Evolutionary conservation across 768 basidiomycete genomes (phyloP).

Genomic region (Chiua virens): DNA sequence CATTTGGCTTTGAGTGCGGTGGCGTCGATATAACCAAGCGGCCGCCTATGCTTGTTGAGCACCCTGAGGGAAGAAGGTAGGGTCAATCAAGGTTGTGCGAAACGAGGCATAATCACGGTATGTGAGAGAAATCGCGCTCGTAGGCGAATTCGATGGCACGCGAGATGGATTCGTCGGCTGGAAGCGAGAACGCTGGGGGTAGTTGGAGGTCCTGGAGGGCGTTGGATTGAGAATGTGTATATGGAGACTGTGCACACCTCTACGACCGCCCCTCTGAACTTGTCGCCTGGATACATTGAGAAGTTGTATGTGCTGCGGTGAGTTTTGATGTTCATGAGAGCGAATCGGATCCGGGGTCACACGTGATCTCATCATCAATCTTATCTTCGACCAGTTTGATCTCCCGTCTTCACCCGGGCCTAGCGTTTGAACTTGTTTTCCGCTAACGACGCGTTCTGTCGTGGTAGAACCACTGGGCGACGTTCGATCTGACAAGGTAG

Average conservation of each 20-base stretch:
- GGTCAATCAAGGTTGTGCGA: background rate
- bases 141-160: slow-evolving; percentile 85
- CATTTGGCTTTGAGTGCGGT: slow-evolving; percentile 72
- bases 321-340: background rate
- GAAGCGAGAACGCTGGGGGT: slow-evolving; percentile 85
- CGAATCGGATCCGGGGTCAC: background rate
- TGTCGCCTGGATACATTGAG: slow-evolving; percentile 36
- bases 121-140: slow-evolving; percentile 91
- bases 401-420: too few species aligned
- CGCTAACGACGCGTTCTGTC: too few species aligned
- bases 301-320: background rate
- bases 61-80: slow-evolving; percentile 50
- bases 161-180: slow-evolving; percentile 65
- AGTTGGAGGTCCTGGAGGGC: slow-evolving; percentile 59
- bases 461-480: too few species aligned
- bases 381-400: too few species aligned
- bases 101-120: slow-evolving; percentile 59
- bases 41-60: slow-evolving; percentile 66
- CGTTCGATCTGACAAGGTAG: too few species aligned
- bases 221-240: background rate
- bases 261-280: slow-evolving; percentile 88
- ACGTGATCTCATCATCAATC: slow-evolving; percentile 1
- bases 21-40: slow-evolving; percentile 85
- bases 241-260: slow-evolving; percentile 51
- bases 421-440: too few species aligned